These are phyloP conservation scores for Achaetomium macrosporum DNA, from an alignment of 2,329 filamentous ascomycete genomes.

Conservation along the genomic window DNA sequence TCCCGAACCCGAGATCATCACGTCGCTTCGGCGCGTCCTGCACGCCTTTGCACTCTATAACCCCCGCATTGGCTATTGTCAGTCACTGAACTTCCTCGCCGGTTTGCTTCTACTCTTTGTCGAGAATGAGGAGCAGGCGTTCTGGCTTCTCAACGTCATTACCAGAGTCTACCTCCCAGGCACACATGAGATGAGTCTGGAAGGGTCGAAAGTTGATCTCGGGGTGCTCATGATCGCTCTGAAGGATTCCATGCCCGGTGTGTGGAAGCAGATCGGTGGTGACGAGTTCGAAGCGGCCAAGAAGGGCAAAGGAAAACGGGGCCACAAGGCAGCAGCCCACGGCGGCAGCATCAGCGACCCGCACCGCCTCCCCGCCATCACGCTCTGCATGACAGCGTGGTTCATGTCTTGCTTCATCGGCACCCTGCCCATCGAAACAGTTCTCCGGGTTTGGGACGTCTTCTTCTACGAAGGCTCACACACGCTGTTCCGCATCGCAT, in stretches of 20 bases:
- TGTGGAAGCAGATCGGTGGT: conserved; percentile 84
- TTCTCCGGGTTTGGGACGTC: conserved; percentile 87
- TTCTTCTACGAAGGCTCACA: conserved; percentile 95
- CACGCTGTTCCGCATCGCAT: conserved; percentile 84
- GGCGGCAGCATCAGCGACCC: conserved; percentile 36
- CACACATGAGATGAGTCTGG: conserved; percentile 84
- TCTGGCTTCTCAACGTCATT: conserved; percentile 90
- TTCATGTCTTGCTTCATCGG: conserved; percentile 98
- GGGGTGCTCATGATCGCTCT: conserved; percentile 87
- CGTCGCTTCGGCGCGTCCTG: conserved; percentile 75
- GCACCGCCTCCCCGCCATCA: conserved; percentile 74
- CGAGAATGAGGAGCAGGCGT: conserved; percentile 79
- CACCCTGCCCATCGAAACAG: conserved; percentile 84
- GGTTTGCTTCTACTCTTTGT: conserved; percentile 86
- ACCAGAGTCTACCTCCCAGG: conserved; percentile 83
- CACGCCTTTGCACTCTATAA: conserved; percentile 89
- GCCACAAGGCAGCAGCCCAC: conserved; percentile 25
- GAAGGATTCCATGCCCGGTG: conserved; percentile 70
- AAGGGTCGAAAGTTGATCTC: conserved; percentile 89
- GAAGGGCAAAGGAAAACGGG: conserved; percentile 28
- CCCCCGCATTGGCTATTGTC: conserved; percentile 88
- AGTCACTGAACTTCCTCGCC: conserved; percentile 91
- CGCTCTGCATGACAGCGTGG: conserved; percentile 89
- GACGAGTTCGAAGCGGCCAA: conserved; percentile 55
- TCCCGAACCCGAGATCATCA: conserved; percentile 69